phyloP scores from a whole-genome alignment of 1,139 yeast species.

The Geotrichum phurueaensis region DNA sequence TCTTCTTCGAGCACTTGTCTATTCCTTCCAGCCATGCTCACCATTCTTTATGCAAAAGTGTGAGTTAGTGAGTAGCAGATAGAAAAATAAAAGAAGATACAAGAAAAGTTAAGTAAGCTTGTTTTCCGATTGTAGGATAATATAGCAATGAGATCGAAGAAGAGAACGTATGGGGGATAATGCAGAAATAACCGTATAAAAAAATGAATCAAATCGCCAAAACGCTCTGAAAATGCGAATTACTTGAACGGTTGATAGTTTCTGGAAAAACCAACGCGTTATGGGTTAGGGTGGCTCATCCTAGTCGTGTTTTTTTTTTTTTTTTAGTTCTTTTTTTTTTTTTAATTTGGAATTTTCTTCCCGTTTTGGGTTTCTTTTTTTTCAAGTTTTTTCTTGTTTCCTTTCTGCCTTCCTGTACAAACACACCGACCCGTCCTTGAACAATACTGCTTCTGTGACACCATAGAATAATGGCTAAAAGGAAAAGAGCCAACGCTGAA shows the following conservation, averaged over 20 bases:
- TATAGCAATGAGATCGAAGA: not conserved
- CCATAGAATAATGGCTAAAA: constrained; percentile 15
- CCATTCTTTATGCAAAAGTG: not conserved
- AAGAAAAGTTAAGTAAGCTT: not conserved
- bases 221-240: not conserved
- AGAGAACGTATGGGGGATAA: not conserved
- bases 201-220: not conserved
- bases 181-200: not conserved
- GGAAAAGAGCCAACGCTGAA: constrained; percentile 15
- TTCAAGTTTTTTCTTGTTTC: not conserved
- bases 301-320: not conserved
- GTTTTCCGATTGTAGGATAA: not conserved
- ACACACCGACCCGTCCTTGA: not conserved
- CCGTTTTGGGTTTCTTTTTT: too few species aligned
- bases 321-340: not conserved
- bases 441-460: not conserved
- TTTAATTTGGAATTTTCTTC: not conserved
- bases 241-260: not conserved
- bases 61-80: not conserved
- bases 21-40: not conserved
- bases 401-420: not conserved
- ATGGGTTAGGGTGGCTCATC: not conserved
- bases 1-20: not conserved
- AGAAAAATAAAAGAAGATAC: not conserved
- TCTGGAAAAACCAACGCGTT: not conserved